phyloP scores from a whole-genome alignment of 805 yeast genomes.

The Candida vaughaniae region DNA sequence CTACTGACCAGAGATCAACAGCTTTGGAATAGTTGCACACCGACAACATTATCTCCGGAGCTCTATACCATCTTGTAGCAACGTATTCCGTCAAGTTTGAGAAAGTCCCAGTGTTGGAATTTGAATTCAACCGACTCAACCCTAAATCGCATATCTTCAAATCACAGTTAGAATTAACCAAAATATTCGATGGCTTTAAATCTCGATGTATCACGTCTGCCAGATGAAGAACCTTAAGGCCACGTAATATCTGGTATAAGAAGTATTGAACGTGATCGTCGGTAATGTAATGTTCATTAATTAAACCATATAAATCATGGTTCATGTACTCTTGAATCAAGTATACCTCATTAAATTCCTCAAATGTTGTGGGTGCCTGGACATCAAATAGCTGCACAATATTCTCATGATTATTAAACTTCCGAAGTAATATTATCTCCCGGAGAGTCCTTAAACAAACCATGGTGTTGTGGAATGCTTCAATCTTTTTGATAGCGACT shows the following conservation, averaged over 20 bases:
- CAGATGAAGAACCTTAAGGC: constrained; percentile 67
- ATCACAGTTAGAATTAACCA: constrained; percentile 70
- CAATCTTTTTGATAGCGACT: constrained; percentile 78
- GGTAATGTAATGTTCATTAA: constrained; percentile 50
- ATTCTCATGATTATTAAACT: constrained; percentile 67
- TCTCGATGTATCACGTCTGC: constrained; percentile 77
- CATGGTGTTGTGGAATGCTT: constrained; percentile 64
- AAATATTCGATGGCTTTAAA: constrained; percentile 69
- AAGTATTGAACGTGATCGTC: constrained; percentile 73
- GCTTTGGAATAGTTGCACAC: constrained; percentile 72
- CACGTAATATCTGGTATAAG: constrained; percentile 67
- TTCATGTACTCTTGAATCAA: constrained; percentile 79
- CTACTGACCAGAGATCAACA: constrained; percentile 79
- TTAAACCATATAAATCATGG: constrained; percentile 65
- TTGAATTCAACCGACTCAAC: constrained; percentile 50
- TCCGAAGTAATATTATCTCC: constrained; percentile 63
- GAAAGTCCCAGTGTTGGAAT: constrained; percentile 10
- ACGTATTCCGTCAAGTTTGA: constrained; percentile 74
- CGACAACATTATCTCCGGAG: constrained; percentile 80
- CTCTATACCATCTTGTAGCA: constrained; percentile 83
- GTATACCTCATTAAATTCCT: constrained; percentile 69
- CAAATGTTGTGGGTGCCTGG: constrained; percentile 59
- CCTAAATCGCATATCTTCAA: constrained; percentile 81
- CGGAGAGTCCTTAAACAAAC: constrained; percentile 70
- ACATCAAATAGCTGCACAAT: constrained; percentile 65